These are phyloP conservation scores for Dictyophora rubrovolvata DNA, from an alignment of 768 basidiomycete species.

Conservation along the genomic window DNA sequence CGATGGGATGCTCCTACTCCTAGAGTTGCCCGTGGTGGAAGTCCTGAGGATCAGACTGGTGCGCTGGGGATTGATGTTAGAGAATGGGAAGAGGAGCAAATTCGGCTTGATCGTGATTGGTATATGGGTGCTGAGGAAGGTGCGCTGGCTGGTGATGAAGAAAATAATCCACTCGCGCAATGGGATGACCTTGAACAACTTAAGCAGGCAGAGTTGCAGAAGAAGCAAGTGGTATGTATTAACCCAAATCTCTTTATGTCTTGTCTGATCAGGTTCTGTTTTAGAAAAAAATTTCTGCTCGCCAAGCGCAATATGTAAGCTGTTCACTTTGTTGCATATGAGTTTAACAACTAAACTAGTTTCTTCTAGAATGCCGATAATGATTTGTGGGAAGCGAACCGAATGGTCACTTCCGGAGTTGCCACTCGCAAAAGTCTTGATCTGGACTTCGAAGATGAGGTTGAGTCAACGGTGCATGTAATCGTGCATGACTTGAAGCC, in stretches of 20 bases:
- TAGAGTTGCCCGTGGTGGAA: constrained; percentile 50
- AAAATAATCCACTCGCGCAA: constrained; percentile 85
- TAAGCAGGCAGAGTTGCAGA: constrained; percentile 67
- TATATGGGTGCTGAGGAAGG: constrained; percentile 89
- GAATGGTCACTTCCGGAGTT: constrained; percentile 93
- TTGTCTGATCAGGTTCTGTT: constrained; percentile 13
- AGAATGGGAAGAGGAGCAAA: constrained; percentile 98
- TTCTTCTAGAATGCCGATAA: constrained; percentile 82
- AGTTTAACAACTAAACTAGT: constrained; percentile 14
- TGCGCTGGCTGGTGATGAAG: constrained; percentile 77
- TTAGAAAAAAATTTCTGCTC: constrained; percentile 82
- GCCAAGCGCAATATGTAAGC: constrained; percentile 92
- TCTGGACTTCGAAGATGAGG: constrained; percentile 92
- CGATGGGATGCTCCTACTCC: constrained; percentile 84
- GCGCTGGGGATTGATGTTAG: constrained; percentile 59
- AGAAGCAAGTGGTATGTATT: constrained; percentile 56
- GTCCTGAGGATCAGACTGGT: constrained; percentile 59
- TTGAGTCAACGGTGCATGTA: constrained; percentile 92
- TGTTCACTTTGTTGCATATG: not conserved
- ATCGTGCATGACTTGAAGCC: constrained; percentile 97
- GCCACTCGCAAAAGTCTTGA: constrained; percentile 81
- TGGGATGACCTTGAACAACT: constrained; percentile 74
- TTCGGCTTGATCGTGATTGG: constrained; percentile 90
- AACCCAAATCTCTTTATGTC: not conserved
- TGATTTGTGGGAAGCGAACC: constrained; percentile 97